These are phyloP conservation scores for Euphrasia confusa DNA, from an alignment of 257 asterid genomes.

Conservation along the genomic window DNA sequence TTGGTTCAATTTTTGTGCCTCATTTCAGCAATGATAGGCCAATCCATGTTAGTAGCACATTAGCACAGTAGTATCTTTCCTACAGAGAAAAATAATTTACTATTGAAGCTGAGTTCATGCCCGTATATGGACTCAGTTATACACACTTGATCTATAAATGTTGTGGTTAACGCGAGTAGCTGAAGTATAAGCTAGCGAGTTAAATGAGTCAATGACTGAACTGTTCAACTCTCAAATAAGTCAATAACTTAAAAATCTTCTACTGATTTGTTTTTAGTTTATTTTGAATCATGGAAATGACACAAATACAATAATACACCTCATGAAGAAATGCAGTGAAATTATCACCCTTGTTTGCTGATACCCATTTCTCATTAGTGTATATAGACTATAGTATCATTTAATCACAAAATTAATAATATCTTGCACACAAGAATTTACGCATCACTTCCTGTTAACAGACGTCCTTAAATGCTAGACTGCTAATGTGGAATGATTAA, in stretches of 20 bases:
- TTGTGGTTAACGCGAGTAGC: conserved; percentile 2
- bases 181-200: not conserved
- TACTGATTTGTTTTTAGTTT: not conserved
- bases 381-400: not conserved
- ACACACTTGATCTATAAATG: not conserved
- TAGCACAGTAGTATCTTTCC: not conserved
- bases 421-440: too few relatives aligned
- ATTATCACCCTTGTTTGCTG: not conserved
- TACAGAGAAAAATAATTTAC: not conserved
- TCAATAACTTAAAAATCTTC: not conserved
- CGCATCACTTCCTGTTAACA: too few relatives aligned
- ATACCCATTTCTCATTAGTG: not conserved
- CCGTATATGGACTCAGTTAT: not conserved
- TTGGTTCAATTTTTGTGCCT: not conserved
- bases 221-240: conserved; percentile 1
- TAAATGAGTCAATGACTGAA: not conserved
- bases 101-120: not conserved
- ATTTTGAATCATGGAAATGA: not conserved
- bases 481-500: too few relatives aligned
- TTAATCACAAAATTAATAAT: not conserved
- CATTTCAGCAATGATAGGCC: conserved; percentile 1
- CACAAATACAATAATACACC: not conserved
- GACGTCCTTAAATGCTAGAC: too few relatives aligned
- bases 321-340: not conserved
- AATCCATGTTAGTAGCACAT: not conserved